phyloP scores from a whole-genome alignment of 1,284 basidiomycete species.

The Cryptococcus sp. region DNA sequence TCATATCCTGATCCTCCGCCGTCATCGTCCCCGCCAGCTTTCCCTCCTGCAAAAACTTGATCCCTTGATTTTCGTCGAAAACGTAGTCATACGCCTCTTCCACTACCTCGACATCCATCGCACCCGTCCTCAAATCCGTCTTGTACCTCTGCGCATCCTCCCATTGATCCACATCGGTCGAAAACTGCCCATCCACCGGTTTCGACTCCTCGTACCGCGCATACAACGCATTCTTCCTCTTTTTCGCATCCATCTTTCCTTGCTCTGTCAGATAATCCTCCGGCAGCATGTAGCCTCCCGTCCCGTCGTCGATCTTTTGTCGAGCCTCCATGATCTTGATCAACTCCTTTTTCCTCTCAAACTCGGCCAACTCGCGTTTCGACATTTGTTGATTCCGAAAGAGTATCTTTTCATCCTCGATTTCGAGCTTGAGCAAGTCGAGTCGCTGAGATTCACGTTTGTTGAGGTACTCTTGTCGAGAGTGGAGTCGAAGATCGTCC shows the following conservation, averaged over 20 bases:
- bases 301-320: slow-evolving; percentile 86
- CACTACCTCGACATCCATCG: slow-evolving; percentile 74
- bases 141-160: slow-evolving; percentile 86
- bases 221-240: slow-evolving; percentile 89
- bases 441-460: slow-evolving; percentile 96
- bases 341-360: slow-evolving; percentile 89
- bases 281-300: slow-evolving; percentile 87
- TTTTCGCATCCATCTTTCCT: slow-evolving; percentile 97
- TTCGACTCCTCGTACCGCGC: slow-evolving; percentile 86
- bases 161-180: slow-evolving; percentile 95
- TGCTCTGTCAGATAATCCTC: slow-evolving; percentile 98
- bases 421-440: slow-evolving; percentile 86
- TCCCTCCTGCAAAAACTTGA: slow-evolving; percentile 87
- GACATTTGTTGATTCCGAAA: slow-evolving; percentile 79
- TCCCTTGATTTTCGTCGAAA: slow-evolving; percentile 95
- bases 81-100: slow-evolving; percentile 90
- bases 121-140: slow-evolving; percentile 81
- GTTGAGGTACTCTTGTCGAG: slow-evolving; percentile 87
- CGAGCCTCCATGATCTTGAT: slow-evolving; percentile 88
- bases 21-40: slow-evolving; percentile 71
- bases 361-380: slow-evolving; percentile 70
- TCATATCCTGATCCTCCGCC: slow-evolving; percentile 77
- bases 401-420: slow-evolving; percentile 82
- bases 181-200: slow-evolving; percentile 70
- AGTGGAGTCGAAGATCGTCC: slow-evolving; percentile 74